phyloP scores from a whole-genome alignment of 2,329 filamentous ascomycete genomes.

The Ascochyta clinopodiicola region DNA sequence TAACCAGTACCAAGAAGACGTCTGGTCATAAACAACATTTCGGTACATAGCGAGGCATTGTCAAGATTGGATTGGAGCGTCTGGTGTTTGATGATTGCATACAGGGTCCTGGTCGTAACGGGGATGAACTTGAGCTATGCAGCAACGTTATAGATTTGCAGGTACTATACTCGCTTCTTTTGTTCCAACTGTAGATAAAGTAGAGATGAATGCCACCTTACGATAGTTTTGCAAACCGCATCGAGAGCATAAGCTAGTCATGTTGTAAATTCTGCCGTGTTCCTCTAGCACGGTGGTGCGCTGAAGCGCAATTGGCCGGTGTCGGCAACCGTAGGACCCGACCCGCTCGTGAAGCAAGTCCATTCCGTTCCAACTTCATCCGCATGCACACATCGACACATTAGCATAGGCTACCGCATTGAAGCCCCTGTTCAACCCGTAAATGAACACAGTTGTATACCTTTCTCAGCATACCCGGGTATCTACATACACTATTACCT shows the following conservation, averaged over 20 bases:
- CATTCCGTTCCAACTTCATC: constrained; percentile 20
- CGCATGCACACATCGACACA: constrained; percentile 1
- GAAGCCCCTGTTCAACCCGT: background rate
- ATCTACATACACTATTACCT: background rate
- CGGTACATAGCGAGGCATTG: constrained; percentile 33
- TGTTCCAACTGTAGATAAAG: constrained; percentile 19
- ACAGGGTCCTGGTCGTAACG: background rate
- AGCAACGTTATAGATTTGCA: constrained; percentile 6
- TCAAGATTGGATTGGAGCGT: constrained; percentile 34
- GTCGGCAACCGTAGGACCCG: constrained; percentile 8
- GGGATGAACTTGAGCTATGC: constrained; percentile 6
- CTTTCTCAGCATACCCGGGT: background rate
- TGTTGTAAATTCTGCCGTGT: constrained; percentile 21
- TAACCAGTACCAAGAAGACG: constrained; percentile 93
- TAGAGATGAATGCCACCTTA: background rate
- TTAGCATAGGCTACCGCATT: background rate
- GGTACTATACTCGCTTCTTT: constrained; percentile 1
- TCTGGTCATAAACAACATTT: constrained; percentile 62
- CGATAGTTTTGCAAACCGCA: background rate
- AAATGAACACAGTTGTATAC: background rate
- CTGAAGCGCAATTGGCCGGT: constrained; percentile 19
- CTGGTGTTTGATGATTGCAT: constrained; percentile 27
- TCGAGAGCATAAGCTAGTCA: background rate
- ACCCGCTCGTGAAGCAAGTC: constrained; percentile 6
- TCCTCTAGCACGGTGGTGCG: constrained; percentile 4